Base-by-base conservation (phyloP, 129 eudicot genomes). In the Helianthus tuberosus region DNA sequence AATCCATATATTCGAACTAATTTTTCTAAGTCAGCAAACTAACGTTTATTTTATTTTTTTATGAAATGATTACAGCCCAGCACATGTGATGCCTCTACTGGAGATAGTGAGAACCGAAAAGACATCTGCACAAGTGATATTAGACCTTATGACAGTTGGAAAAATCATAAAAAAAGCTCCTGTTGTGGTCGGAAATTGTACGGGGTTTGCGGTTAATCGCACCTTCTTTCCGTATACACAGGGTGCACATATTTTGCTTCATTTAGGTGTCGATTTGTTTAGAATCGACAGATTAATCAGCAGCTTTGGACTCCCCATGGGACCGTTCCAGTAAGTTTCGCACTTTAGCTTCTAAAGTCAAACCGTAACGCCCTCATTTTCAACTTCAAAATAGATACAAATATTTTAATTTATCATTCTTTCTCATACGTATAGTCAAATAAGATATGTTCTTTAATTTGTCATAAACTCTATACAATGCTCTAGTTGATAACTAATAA, bases 21-120 rank as follows among this genome's bases (percentile, higher is more conserved):
- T 41, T 41, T 55, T 8, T 11, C 41, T 8, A 17, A 11, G 13
- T 75, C 23, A 32, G 36, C 36, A 25, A 59, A 74, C 79, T 83
- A 60, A 81, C 16, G 11, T 35, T 59, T 59, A 59, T 59, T 1
- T 2, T 46, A 50, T 38, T 17, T 7, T 71, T 16, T 54, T 81
- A 64, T 23, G 29, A 58, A 69, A 60, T 38, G 66, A 69, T 65
- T 54, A 71, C 93, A 94, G 99, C 41, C 99, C 99, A 48, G 99
- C 97, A 11, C 99, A 94, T 60, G 80, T 94, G 77, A 94, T 94
- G 99, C 99, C 97, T 32, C 88, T 94, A 51, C 77, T 94, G 91
- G 99, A 94, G 83, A 91, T 94, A 43, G 89, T 94, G 3, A 86
- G 92, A 63, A 91, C 99, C 8, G 91, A 91, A 59, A 88, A 94